These are phyloP conservation scores for Termitomyces sp. DNA, from an alignment of 768 basidiomycete genomes.

Conservation along the genomic window DNA sequence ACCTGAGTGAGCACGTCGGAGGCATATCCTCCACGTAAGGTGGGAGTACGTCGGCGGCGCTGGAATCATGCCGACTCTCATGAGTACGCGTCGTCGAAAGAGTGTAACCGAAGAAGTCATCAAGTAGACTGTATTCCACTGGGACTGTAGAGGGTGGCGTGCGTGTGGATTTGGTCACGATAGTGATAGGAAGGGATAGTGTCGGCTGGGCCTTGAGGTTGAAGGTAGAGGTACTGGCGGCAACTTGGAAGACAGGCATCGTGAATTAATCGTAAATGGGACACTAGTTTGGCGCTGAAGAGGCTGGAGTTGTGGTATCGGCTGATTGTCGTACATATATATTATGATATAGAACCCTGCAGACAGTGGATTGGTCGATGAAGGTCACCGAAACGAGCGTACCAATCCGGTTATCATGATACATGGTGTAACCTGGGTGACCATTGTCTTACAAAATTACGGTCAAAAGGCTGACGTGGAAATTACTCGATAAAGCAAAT, in stretches of 20 bases:
- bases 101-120: conserved; percentile 33
- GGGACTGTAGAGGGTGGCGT: conserved; percentile 12
- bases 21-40: conserved; percentile 41
- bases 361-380: not conserved
- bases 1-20: conserved; percentile 28
- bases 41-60: conserved; percentile 30
- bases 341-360: not conserved
- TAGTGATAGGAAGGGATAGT: conserved; percentile 11
- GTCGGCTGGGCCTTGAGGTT: conserved; percentile 13
- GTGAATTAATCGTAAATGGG: conserved; percentile 6
- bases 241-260: conserved; percentile 11
- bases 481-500: not conserved
- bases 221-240: conserved; percentile 8
- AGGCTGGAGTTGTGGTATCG: not conserved
- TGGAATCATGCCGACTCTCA: conserved; percentile 37
- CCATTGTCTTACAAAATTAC: not conserved
- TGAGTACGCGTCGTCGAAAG: conserved; percentile 26
- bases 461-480: not conserved
- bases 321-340: not conserved
- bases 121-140: conserved; percentile 19
- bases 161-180: conserved; percentile 16
- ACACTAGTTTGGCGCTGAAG: not conserved
- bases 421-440: not conserved
- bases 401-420: not conserved
- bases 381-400: no score